Base-by-base conservation (phyloP, 305 asterid species). In the Fraxinus velutina region DNA sequence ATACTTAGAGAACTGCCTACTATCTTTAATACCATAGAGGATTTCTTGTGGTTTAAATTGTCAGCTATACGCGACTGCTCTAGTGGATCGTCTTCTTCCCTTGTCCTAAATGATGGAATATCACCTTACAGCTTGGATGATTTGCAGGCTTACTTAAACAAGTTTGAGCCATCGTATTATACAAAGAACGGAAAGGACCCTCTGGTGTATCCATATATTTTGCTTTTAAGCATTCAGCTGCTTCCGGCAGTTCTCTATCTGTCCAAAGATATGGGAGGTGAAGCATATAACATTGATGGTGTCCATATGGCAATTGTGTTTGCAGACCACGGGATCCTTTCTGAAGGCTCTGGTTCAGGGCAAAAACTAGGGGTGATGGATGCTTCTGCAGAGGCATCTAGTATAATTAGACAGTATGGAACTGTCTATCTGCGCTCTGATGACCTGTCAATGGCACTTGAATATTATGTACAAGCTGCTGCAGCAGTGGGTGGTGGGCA, bases 131-230 rank as follows among this genome's bases (percentile, higher is more conserved):
- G 89, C 73, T 88, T 96, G 88, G 98, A 91, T 60, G 98, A 96
- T 89, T 87, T 96, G 87, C 99, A 96, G 88, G 87, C 87, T 15
- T 96, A 96, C 87, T 86, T 96, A 15, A 96, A 96, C 83, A 94
- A 96, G 88, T 96, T 93, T 83, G 98, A 96, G 84, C 92, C 98
- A 4, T 91, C 97, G 33, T 92, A 96, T 85, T 96, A 96, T 86
- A 94, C 99, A 15, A 96, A 93, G 89, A 92, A 91, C 36, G 99
- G 99, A 79, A 96, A 96, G 89, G 99, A 96, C 82, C 99, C 99
- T 84, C 88, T 96, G 86, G 98, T 96, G 77, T 96, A 94, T 89
- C 98, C 99, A 22, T 96, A 96, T 85, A 89, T 96, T 84, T 86
- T 96, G 76, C 92, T 94, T 84, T 86, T 96, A 83, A 96, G 99